Percentiles rank a stretch among this genome's conserved stretches.
Conservation (phyloP, 2,329 filamentous ascomycete species). For the Phialophora verrucosa region DNA sequence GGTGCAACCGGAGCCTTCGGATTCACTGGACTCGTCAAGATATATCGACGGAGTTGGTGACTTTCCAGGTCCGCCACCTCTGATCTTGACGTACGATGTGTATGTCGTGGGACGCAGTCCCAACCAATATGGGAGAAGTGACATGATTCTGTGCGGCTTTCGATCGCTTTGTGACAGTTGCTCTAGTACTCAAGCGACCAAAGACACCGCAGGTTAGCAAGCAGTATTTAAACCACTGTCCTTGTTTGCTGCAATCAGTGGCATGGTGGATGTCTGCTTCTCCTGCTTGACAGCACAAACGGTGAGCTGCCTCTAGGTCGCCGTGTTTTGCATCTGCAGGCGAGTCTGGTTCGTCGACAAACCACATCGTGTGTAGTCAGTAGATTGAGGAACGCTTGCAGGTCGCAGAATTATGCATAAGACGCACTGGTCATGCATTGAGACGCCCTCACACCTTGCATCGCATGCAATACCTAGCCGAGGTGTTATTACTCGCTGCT, state of each 20-base stretch:
- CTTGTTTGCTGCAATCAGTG: slow-evolving; percentile 2
- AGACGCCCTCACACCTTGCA: background rate
- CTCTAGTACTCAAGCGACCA: background rate
- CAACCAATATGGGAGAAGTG: slow-evolving; percentile 16
- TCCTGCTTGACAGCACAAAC: background rate
- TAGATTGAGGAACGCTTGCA: background rate
- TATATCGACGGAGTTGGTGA: slow-evolving; percentile 6
- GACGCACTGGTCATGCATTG: too few species aligned
- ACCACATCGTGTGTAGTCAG: background rate
- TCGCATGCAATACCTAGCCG: background rate
- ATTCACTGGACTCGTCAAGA: slow-evolving; percentile 2
- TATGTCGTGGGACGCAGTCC: slow-evolving; percentile 7
- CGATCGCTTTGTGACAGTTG: background rate
- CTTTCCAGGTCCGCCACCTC: background rate
- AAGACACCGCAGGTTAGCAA: too few species aligned
- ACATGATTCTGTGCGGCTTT: background rate
- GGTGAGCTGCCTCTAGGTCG: background rate
- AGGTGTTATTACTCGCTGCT: background rate
- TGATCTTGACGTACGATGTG: background rate
- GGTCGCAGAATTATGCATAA: background rate
- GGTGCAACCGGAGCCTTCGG: background rate
- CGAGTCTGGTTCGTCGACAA: background rate
- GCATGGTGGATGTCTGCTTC: too few species aligned
- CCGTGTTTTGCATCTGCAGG: background rate
- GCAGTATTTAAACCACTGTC: slow-evolving; percentile 2